Base-by-base conservation (phyloP, 2,329 filamentous ascomycete genomes). In the Penicillium freii region DNA sequence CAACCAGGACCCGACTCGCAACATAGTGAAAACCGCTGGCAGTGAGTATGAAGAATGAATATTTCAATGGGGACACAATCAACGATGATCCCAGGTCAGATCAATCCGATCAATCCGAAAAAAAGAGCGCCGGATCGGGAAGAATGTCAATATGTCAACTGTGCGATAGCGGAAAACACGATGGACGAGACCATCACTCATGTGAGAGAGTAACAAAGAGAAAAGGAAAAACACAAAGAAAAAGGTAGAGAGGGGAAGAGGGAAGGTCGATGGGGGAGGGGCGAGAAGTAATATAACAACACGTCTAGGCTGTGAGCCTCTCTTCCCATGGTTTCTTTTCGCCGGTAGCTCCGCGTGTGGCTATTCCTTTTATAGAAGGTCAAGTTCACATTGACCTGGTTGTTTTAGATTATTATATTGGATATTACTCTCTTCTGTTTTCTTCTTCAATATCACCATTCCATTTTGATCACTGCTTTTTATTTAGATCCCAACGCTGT, bases 1-100 rank as follows among this genome's bases (percentile, higher is more conserved):
- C n/a, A 79, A 68, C 77, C 77, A 79, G 53, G 75, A 75, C 52
- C 76, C 75, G 52, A 78, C 70, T 47, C 71, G 68, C 52, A 76
- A 66, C 75, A 78, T 78, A n/a, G 52, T 65, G 58, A 45, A 39
- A 40, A 47, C 21, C 33, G 1, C 31, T 34, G 31, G 10, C 8
- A 34, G 46, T 31, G 40, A 39, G 50, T n/a, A 38, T 38, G 49
- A 48, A 34, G 25, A 25, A 21, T 45, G 6, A 11, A 36, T 8
- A 19, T 27, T 33, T 33, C 29, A 8, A 23, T 33, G 7, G 13
- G 21, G 39, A 42, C 50, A 43, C 36, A 52, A 36, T 43, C 33
- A 17, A 44, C 33, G 43, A 34, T 33, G 15, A 19, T 49, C 25
- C 49, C 42, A 23, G 25, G 36, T 58, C 50, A 57, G 23, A 49